Conservation (phyloP, 2,329 filamentous ascomycete species). For the Epichloe aotearoae region DNA sequence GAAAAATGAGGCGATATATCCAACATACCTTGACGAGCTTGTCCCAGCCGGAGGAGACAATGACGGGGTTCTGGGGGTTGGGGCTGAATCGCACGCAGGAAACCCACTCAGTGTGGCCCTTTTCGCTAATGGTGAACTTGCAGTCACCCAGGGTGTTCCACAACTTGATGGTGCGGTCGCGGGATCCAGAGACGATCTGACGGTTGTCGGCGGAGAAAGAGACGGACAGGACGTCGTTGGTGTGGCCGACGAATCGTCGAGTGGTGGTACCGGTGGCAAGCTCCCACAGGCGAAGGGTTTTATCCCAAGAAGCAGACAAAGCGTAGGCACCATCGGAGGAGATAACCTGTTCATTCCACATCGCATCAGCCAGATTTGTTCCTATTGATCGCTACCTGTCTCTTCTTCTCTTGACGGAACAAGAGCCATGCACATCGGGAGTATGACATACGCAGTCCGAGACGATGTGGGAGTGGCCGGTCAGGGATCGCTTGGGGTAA, state of each 20-base stretch:
- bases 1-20: neutral
- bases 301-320: conserved; percentile 98
- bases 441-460: conserved; percentile 87
- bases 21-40: conserved; percentile 97
- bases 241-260: conserved; percentile 97
- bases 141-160: conserved; percentile 99
- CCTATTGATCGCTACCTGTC: neutral
- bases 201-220: conserved; percentile 99
- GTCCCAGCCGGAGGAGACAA: conserved; percentile 97
- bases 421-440: neutral
- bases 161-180: conserved; percentile 98
- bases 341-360: conserved; percentile 57
- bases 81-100: conserved; percentile 99
- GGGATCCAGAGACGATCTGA: conserved; percentile 97
- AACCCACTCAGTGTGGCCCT: conserved; percentile 99
- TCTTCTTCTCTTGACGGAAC: too few relatives aligned
- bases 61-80: conserved; percentile 99
- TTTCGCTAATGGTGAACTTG: conserved; percentile 99
- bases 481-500: conserved; percentile 96
- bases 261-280: conserved; percentile 94
- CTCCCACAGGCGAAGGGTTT: conserved; percentile 99
- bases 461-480: conserved; percentile 99
- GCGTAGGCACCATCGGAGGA: conserved; percentile 99
- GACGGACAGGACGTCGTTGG: conserved; percentile 97
- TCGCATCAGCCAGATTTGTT: conserved; percentile 11